phyloP scores from a whole-genome alignment of 306 rosid species.

The Cicer pinnatifidum region DNA sequence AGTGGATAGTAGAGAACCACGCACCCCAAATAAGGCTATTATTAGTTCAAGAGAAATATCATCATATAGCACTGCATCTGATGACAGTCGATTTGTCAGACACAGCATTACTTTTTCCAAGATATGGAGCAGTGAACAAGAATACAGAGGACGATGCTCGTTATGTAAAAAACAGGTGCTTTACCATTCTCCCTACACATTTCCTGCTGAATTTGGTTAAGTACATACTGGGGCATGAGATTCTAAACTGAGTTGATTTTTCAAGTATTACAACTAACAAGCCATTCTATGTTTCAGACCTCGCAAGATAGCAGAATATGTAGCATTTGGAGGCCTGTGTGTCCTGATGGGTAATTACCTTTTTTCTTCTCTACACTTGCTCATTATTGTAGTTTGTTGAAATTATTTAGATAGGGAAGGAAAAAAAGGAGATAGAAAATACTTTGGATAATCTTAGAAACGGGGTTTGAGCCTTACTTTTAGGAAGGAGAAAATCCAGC shows the following conservation, averaged over 20 bases:
- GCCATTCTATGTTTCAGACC: conserved; percentile 55
- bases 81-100: conserved; percentile 69
- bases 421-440: background rate
- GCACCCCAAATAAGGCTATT: conserved; percentile 62
- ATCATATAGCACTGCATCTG: conserved; percentile 58
- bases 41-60: conserved; percentile 70
- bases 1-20: conserved; percentile 70
- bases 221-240: conserved; percentile 3
- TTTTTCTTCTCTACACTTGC: conserved; percentile 18
- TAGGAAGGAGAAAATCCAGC: background rate
- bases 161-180: conserved; percentile 85
- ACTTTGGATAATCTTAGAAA: conserved; percentile 11
- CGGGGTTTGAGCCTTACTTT: background rate
- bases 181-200: conserved; percentile 33
- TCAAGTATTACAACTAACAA: conserved; percentile 46
- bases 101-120: conserved; percentile 74
- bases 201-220: conserved; percentile 36
- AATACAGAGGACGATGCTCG: conserved; percentile 67
- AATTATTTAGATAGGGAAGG: background rate
- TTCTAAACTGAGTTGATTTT: conserved; percentile 36
- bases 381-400: conserved; percentile 16
- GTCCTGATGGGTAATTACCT: conserved; percentile 84
- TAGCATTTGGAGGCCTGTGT: conserved; percentile 94
- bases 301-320: conserved; percentile 63
- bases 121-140: conserved; percentile 95